These are phyloP conservation scores for Phlegmacium glaucopus DNA, from an alignment of 768 basidiomycete genomes.

Conservation along the genomic window DNA sequence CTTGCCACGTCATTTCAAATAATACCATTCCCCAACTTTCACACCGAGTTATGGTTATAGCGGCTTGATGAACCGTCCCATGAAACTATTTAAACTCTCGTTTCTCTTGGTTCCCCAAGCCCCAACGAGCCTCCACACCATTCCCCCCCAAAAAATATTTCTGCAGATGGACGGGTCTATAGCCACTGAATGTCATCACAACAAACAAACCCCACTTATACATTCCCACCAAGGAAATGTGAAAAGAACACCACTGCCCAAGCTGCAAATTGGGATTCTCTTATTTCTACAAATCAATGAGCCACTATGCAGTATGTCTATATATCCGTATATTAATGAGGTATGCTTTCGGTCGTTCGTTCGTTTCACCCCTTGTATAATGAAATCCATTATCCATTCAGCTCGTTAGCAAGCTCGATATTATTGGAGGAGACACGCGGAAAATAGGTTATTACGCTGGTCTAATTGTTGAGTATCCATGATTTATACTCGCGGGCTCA, in stretches of 20 bases:
- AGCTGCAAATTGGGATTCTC: conserved; percentile 39
- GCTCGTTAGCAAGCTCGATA: conserved; percentile 60
- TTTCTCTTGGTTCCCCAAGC: neutral
- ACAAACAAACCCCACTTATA: conserved; percentile 17
- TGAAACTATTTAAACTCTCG: too few relatives aligned
- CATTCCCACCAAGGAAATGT: conserved; percentile 1
- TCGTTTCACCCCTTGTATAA: neutral
- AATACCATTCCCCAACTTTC: neutral
- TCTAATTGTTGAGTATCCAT: conserved; percentile 38
- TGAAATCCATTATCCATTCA: conserved; percentile 15
- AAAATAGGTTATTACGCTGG: conserved; percentile 71
- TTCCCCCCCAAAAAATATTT: neutral
- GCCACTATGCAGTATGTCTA: conserved; percentile 43
- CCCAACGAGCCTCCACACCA: neutral
- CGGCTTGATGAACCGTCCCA: too few relatives aligned
- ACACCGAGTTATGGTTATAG: too few relatives aligned
- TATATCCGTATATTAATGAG: conserved; percentile 55
- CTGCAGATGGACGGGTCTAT: conserved; percentile 1
- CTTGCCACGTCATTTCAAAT: too few relatives aligned
- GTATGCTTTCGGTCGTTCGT: conserved; percentile 21
- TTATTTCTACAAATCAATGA: conserved; percentile 42
- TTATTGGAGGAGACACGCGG: conserved; percentile 57
- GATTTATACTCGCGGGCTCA: too few relatives aligned
- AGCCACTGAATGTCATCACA: conserved; percentile 11
- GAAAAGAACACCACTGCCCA: conserved; percentile 34